Base-by-base conservation (phyloP, 2,329 filamentous ascomycete genomes). In the Cladophialophora chaetospira region DNA sequence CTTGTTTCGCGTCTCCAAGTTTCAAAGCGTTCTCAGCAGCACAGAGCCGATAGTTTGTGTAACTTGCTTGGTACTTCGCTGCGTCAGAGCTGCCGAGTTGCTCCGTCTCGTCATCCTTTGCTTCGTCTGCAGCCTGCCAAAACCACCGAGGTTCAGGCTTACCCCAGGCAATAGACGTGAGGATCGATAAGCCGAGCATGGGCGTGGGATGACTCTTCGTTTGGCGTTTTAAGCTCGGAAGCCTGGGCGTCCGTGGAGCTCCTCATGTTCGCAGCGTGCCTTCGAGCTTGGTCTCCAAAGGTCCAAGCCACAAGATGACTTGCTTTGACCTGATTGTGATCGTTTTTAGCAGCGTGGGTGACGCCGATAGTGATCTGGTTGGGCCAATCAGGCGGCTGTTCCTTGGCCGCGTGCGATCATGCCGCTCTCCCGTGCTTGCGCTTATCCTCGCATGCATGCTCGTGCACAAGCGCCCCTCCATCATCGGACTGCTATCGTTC, bases 301-400 rank as follows among this genome's bases (percentile, higher is more conserved):
- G 15, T 21, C 23, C 47, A 50, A 51, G 48, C 48, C 48, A 29
- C 48, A 38, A 19, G 17, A 51, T 51, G 36, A 51, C 48, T 40
- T 51, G 33, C 48, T 51, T 43, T n/a, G 47, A n/a, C 21, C 47
- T 50, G 21, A 28, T 38, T 50, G 47, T 19, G 47, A 50, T 50
- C 28, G 25, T 26, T 21, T 51, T 51, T 51, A 51, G 48, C 48
- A 51, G 23, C 48, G 25, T 44, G 42, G 47, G 33, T 36, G 47
- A 33, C 19, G 46, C 31, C 46, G 17, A 28, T 36, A 35, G 46
- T 38, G 46, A 35, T 15, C 19, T 17, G 26, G 3, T 17, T 23
- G 31, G 19, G 21, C 56, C 56, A 58, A 58, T 58, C 56, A 31
- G 33, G 9, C 23, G 40, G 33, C 26, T 50, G 57, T 60, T 35